A percentile compares a stretch with the other conserved stretches of the same genome.
These are phyloP conservation scores for Zygosaccharomyces bailii DNA, from an alignment of 805 yeast species.

Conservation along the genomic window DNA sequence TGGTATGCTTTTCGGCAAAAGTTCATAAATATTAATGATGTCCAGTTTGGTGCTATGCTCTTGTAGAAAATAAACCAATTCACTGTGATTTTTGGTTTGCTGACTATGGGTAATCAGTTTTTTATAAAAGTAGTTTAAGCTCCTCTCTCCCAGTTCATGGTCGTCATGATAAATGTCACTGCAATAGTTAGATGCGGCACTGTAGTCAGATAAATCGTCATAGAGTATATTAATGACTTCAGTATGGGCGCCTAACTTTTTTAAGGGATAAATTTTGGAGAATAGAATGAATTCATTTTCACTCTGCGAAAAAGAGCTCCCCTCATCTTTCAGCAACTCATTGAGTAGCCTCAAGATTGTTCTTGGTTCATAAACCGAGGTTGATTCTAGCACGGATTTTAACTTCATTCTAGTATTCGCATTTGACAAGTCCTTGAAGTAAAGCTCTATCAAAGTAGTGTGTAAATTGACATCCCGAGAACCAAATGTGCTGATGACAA, in stretches of 20 bases:
- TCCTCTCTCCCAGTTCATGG: slow-evolving; percentile 38
- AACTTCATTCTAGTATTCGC: slow-evolving; percentile 32
- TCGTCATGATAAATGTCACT: slow-evolving; percentile 43
- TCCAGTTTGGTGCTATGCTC: slow-evolving; percentile 26
- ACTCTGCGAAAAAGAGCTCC: slow-evolving; percentile 7
- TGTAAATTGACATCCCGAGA: slow-evolving; percentile 41
- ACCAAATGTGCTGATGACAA: slow-evolving; percentile 40
- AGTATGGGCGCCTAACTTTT: slow-evolving; percentile 56
- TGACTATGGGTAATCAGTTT: slow-evolving; percentile 37
- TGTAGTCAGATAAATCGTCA: slow-evolving; percentile 52
- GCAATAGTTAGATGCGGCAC: slow-evolving; percentile 61
- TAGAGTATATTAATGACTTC: slow-evolving; percentile 61
- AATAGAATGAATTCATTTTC: slow-evolving; percentile 14
- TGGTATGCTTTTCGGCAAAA: slow-evolving; percentile 51
- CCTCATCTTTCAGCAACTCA: not conserved
- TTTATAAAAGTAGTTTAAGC: slow-evolving; percentile 42
- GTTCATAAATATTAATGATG: slow-evolving; percentile 38
- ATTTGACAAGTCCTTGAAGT: slow-evolving; percentile 35
- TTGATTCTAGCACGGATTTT: slow-evolving; percentile 35
- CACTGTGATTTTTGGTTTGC: slow-evolving; percentile 21
- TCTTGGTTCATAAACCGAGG: slow-evolving; percentile 40
- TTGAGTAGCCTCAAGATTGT: slow-evolving; percentile 31
- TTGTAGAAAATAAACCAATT: slow-evolving; percentile 23
- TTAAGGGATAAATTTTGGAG: slow-evolving; percentile 52
- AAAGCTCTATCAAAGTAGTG: slow-evolving; percentile 44